These are phyloP conservation scores for Ophiocytium majus DNA, from an alignment of 352 stramenopile genomes.

Conservation along the genomic window DNA sequence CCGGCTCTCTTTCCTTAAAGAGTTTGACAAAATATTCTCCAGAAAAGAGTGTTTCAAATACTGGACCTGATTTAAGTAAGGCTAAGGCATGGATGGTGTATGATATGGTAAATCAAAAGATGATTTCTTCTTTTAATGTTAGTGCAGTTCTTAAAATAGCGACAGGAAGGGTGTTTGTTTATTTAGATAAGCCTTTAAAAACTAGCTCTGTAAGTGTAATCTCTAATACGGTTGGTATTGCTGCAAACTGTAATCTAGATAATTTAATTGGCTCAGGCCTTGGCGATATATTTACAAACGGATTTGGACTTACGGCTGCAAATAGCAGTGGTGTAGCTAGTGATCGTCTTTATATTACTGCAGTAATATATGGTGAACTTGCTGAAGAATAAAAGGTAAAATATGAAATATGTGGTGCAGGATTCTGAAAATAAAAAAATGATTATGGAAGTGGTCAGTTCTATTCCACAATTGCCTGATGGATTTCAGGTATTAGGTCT, in stretches of 20 bases:
- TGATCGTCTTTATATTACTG: not conserved
- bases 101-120: not conserved
- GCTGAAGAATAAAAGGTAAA: not conserved
- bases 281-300: not conserved
- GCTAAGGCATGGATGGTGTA: not conserved
- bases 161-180: not conserved
- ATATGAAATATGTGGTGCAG: constrained; percentile 10
- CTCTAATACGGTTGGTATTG: not conserved
- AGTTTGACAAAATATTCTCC: not conserved
- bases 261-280: not conserved
- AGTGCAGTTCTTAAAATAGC: not conserved
- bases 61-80: constrained; percentile 1
- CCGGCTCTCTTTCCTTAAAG: not conserved
- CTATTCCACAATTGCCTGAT: constrained; percentile 1
- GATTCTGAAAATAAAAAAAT: not conserved
- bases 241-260: not conserved
- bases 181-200: not conserved
- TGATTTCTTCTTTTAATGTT: not conserved
- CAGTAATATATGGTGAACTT: not conserved
- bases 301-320: not conserved
- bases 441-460: not conserved
- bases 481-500: not conserved
- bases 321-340: not conserved
- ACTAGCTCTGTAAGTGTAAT: not conserved
- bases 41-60: not conserved